phyloP scores from a whole-genome alignment of 2,329 filamentous ascomycete genomes.

The Verticillium albo-atrum region DNA sequence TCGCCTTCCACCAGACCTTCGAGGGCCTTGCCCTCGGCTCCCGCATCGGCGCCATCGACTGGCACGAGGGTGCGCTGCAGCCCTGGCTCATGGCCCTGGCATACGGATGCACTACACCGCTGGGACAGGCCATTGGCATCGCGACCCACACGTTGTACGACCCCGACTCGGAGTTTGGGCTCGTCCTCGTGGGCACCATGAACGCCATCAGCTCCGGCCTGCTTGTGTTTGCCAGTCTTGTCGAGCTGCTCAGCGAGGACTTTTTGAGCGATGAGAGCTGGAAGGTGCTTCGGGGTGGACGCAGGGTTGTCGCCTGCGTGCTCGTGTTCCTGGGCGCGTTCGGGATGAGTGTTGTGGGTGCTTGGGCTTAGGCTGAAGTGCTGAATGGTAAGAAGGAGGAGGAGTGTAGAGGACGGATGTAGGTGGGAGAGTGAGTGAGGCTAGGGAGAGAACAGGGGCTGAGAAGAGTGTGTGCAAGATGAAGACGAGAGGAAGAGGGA shows the following conservation, averaged over 20 bases:
- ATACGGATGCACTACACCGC: slow-evolving; percentile 60
- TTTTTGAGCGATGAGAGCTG: slow-evolving; percentile 63
- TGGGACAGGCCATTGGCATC: slow-evolving; percentile 71
- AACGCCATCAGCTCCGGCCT: slow-evolving; percentile 69
- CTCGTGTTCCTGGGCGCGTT: slow-evolving; percentile 56
- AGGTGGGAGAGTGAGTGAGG: not conserved
- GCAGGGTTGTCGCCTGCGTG: slow-evolving; percentile 49
- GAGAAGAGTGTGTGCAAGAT: not conserved
- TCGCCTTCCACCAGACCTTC: slow-evolving; percentile 65
- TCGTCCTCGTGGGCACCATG: slow-evolving; percentile 69
- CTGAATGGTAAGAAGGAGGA: slow-evolving; percentile 1
- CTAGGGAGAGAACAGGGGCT: not conserved
- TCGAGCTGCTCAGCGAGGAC: slow-evolving; percentile 69
- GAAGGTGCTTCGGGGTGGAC: slow-evolving; percentile 47
- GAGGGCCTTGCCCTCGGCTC: slow-evolving; percentile 59
- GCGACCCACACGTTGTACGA: slow-evolving; percentile 66
- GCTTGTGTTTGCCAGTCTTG: slow-evolving; percentile 66
- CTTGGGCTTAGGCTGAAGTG: slow-evolving; percentile 45
- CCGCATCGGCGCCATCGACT: slow-evolving; percentile 54
- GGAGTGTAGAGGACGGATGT: not conserved
- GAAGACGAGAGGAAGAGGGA: not conserved
- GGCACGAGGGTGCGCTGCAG: slow-evolving; percentile 34
- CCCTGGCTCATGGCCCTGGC: slow-evolving; percentile 54
- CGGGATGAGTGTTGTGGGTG: slow-evolving; percentile 59
- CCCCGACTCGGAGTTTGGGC: slow-evolving; percentile 58